Evolutionary conservation across 2,329 filamentous ascomycete species (phyloP), one percentile per base, ranked within the genome.

Genomic region (Emergomyces orientalis): DNA sequence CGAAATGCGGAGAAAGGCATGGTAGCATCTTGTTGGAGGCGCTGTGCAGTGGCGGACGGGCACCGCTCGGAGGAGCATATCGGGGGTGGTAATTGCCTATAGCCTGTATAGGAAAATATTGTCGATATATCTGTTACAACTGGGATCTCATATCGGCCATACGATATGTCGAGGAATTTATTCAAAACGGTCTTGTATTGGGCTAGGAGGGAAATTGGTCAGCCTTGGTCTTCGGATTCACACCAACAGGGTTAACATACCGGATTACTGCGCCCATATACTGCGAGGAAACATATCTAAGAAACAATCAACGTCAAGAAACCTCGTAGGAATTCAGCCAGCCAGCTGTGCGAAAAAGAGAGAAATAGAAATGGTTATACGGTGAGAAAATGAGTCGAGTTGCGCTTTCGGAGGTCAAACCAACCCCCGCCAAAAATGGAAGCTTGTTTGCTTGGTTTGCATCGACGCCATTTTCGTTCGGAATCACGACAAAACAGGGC

Each of bases 31-130:
- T 64, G 67, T 67, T 65, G 67, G 64, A 54, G 72, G 68, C 67
- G 68, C 64, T 59, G 72, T 71, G 71, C 68, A 70, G 64, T 73
- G 73, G 62, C 70, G 71, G 67, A 71, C 69, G 65, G 72, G 72
- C 47, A 70, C 71, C 63, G 73, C 72, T 71, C 72, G 71, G 67
- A 72, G 71, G 67, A 77, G 71, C 75, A 77, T 77, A 63, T 59
- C 41, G 41, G 30, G 5, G 2, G 14, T 11, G 17, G 22, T 27
- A n/a, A 34, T 22, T 57, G 34, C 32, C 13, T 27, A 27, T 39
- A 3, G 22, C 30, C 19, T 57, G n/a, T 34, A 30, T 17, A 58
- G 34, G 3, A 22, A 39, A 41, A 27, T 58, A 43, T 11, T 41
- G 37, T 30, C 11, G 37, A 27, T 43, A 27, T 43, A 58, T n/a